Evolutionary conservation across 257 asterid genomes (phyloP).

Genomic region (Solanum paucissectum): DNA sequence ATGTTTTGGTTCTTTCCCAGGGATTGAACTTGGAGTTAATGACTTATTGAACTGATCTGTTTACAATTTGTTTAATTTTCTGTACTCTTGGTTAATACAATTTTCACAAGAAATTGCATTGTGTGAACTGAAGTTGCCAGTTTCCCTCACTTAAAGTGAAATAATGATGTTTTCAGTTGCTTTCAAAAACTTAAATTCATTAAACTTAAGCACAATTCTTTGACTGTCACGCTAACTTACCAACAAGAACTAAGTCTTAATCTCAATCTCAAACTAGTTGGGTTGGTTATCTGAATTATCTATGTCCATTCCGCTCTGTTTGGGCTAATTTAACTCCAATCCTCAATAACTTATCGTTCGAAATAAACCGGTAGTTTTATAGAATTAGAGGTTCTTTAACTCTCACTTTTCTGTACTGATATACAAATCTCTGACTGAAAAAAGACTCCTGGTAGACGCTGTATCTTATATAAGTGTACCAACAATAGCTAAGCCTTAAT

Average conservation of each 20-base stretch:
- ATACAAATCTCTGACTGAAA: not conserved
- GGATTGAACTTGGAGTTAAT: not conserved
- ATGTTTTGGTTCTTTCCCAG: not conserved
- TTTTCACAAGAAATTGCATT: not conserved
- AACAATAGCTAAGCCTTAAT: not conserved
- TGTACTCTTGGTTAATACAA: not conserved
- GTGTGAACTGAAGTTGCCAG: not conserved
- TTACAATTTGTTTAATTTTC: not conserved
- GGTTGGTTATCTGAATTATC: not conserved
- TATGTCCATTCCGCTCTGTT: not conserved
- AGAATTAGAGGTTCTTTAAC: not conserved
- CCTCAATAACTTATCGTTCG: not conserved
- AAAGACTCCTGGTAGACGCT: not conserved
- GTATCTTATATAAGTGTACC: not conserved
- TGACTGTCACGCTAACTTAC: not conserved
- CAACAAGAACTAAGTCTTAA: not conserved
- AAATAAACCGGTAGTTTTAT: not conserved
- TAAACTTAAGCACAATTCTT: not conserved
- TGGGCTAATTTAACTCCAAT: not conserved
- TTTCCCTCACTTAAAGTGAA: not conserved
- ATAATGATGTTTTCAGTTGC: not conserved
- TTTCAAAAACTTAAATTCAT: not conserved
- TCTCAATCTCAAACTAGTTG: not conserved
- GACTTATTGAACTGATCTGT: not conserved
- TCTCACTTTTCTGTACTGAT: not conserved